Evolutionary conservation across 2,329 filamentous ascomycete genomes (phyloP).

Genomic region (Colletotrichum brevisporum): DNA sequence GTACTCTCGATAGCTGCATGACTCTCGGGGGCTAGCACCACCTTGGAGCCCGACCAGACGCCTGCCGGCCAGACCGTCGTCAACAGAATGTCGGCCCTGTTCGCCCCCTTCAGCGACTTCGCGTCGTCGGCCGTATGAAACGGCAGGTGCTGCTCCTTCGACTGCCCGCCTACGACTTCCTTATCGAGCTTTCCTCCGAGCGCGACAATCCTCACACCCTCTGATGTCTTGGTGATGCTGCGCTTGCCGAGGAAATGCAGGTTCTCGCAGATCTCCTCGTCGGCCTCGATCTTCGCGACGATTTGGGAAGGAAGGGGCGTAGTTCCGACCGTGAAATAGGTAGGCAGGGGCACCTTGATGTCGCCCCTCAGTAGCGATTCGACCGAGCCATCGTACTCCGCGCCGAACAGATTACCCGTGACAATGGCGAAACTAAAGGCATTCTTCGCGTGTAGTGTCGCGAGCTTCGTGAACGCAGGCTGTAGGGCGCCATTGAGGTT

Average conservation of each 20-base stretch:
- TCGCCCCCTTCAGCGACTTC: conserved; percentile 80
- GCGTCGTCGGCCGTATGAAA: conserved; percentile 84
- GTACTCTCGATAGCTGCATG: conserved; percentile 66
- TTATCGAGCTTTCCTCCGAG: conserved; percentile 82
- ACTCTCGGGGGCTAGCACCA: conserved; percentile 68
- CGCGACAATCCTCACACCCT: conserved; percentile 89
- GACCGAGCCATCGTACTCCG: conserved; percentile 71
- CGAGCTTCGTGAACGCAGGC: conserved; percentile 83
- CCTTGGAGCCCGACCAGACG: conserved; percentile 78
- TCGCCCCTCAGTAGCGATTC: conserved; percentile 78
- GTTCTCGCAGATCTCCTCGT: conserved; percentile 87
- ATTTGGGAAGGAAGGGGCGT: conserved; percentile 79
- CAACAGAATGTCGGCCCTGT: conserved; percentile 87
- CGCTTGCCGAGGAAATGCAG: conserved; percentile 91
- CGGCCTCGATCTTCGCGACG: conserved; percentile 79
- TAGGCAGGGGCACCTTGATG: conserved; percentile 82
- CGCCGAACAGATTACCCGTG: conserved; percentile 84
- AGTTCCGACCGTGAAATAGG: conserved; percentile 89
- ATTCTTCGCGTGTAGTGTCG: conserved; percentile 87
- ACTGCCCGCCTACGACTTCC: conserved; percentile 72
- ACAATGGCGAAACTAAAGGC: conserved; percentile 88
- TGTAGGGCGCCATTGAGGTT: conserved; percentile 84
- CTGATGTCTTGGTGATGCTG: conserved; percentile 88
- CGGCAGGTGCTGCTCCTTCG: conserved; percentile 81
- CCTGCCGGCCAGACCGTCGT: conserved; percentile 88